These are phyloP conservation scores for Neurospora sp. DNA, from an alignment of 495 filamentous ascomycete genomes.

Conservation along the genomic window DNA sequence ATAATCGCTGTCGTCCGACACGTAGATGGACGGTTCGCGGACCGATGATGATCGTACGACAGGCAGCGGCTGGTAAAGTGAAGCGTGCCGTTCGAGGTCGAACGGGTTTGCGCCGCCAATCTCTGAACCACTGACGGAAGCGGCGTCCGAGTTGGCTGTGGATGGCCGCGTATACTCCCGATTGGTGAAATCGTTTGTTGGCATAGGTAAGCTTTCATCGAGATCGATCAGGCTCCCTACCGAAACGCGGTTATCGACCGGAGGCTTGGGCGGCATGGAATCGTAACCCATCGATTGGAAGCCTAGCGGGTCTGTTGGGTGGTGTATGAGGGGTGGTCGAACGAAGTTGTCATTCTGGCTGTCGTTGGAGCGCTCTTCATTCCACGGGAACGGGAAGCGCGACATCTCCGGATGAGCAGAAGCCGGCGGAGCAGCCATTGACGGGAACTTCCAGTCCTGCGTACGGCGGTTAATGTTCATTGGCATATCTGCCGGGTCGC, in stretches of 20 bases:
- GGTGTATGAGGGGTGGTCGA: conserved; percentile 38
- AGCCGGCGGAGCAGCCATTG: conserved; percentile 32
- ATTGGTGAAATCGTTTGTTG: conserved; percentile 3
- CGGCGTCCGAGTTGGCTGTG: conserved; percentile 44
- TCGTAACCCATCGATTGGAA: conserved; percentile 37
- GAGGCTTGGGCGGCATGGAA: conserved; percentile 7
- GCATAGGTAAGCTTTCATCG: conserved; percentile 35
- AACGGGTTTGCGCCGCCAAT: conserved; percentile 41
- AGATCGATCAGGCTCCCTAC: conserved; percentile 41
- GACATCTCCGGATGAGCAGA: conserved; percentile 42
- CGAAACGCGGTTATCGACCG: conserved; percentile 27
- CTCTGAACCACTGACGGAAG: conserved; percentile 35
- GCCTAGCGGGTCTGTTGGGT: conserved; percentile 37
- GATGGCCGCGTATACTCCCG: conserved; percentile 34
- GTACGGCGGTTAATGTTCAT: conserved; percentile 40
- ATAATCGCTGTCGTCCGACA: conserved; percentile 39
- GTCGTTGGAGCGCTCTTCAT: conserved; percentile 17
- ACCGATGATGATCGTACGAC: conserved; percentile 7
- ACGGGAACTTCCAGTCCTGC: conserved; percentile 54
- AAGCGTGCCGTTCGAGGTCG: conserved; percentile 43
- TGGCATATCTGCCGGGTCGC: conserved; percentile 34
- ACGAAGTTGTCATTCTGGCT: conserved; percentile 8
- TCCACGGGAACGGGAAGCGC: conserved; percentile 37
- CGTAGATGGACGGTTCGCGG: conserved; percentile 42
- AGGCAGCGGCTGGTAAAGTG: conserved; percentile 31